Conservation (phyloP, 2,329 filamentous ascomycete species). For the Penicillium sp. region DNA sequence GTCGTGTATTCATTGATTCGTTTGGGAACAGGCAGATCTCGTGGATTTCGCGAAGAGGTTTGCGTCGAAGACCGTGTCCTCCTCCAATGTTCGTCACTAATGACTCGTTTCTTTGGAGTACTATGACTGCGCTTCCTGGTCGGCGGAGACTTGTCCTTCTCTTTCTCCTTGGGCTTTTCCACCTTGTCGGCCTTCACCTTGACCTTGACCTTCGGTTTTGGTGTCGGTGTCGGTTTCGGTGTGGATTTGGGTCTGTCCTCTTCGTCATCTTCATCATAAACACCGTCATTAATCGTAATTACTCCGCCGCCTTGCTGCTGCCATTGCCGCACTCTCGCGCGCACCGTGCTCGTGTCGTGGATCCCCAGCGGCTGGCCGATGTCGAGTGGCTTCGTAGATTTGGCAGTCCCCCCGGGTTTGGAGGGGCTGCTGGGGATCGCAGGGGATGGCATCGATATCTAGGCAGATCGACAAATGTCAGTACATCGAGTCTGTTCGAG, state of each 20-base stretch:
- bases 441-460: conserved; percentile 40
- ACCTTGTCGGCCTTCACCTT: conserved; percentile 28
- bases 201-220: conserved; percentile 19
- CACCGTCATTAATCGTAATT: conserved; percentile 55
- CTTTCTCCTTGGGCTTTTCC: conserved; percentile 6
- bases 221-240: conserved; percentile 11
- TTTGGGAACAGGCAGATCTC: conserved; percentile 42
- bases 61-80: conserved; percentile 46
- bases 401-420: conserved; percentile 55
- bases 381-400: conserved; percentile 49
- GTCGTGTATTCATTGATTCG: conserved; percentile 41
- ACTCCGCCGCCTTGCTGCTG: conserved; percentile 71
- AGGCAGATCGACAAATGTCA: not conserved
- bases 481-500: not conserved
- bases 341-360: conserved; percentile 62
- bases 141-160: conserved; percentile 18
- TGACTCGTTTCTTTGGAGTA: conserved; percentile 82
- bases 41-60: conserved; percentile 37
- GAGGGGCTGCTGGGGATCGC: conserved; percentile 38
- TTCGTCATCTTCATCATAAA: conserved; percentile 55
- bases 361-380: conserved; percentile 51
- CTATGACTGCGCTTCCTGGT: conserved; percentile 45
- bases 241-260: conserved; percentile 22
- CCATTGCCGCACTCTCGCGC: conserved; percentile 77
- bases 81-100: conserved; percentile 85